Percentiles rank a stretch among this genome's conserved stretches.
Conservation (phyloP, 2,329 filamentous ascomycete genomes). For the Cladophialophora immunda region DNA sequence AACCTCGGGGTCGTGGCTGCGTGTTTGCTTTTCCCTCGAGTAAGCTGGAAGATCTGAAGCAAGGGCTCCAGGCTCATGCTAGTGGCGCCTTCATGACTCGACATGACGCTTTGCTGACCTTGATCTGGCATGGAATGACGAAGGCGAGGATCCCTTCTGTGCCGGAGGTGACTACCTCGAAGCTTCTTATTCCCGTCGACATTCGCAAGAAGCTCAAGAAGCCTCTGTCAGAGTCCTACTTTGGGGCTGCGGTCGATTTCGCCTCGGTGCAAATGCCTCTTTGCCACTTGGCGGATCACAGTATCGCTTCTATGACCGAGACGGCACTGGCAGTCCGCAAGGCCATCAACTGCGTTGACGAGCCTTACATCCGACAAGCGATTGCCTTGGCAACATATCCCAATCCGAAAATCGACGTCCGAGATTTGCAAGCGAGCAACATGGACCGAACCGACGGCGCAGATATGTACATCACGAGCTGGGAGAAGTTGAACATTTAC, state of each 20-base stretch:
- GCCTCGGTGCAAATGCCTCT: constrained; percentile 42
- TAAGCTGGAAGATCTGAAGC: constrained; percentile 28
- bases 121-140: constrained; percentile 48
- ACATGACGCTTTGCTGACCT: constrained; percentile 42
- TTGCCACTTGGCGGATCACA: constrained; percentile 41
- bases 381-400: constrained; percentile 37
- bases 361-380: constrained; percentile 43
- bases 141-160: constrained; percentile 46
- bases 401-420: constrained; percentile 35
- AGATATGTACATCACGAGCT: constrained; percentile 43
- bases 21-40: constrained; percentile 34
- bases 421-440: constrained; percentile 40
- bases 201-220: constrained; percentile 48
- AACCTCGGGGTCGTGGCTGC: constrained; percentile 36
- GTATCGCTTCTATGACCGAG: constrained; percentile 43
- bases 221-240: constrained; percentile 47
- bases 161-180: constrained; percentile 45
- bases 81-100: constrained; percentile 26
- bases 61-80: constrained; percentile 15
- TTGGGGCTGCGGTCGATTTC: constrained; percentile 53
- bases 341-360: constrained; percentile 44
- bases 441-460: constrained; percentile 39
- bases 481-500: constrained; percentile 38
- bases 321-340: constrained; percentile 48
- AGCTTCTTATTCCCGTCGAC: constrained; percentile 52